Percentiles rank a stretch among this genome's conserved stretches.
phyloP scores from a whole-genome alignment of 2,329 filamentous ascomycete genomes.

The Talaromyces sp. region DNA sequence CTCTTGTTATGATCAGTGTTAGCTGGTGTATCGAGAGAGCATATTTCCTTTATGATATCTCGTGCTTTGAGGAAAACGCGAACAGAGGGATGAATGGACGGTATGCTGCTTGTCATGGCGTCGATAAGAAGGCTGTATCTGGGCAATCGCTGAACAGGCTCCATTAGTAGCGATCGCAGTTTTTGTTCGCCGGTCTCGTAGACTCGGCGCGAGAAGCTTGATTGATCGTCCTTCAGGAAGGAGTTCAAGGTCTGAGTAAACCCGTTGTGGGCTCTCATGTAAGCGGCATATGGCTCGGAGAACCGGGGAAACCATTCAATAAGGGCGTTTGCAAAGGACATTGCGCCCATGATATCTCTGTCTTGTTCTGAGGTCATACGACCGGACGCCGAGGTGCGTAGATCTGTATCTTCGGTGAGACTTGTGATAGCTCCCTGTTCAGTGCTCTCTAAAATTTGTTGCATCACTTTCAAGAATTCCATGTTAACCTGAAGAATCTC shows the following conservation, averaged over 20 bases:
- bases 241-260: constrained; percentile 78
- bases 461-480: constrained; percentile 73
- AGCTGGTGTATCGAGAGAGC: constrained; percentile 76
- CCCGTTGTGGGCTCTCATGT: constrained; percentile 84
- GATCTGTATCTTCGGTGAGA: constrained; percentile 60
- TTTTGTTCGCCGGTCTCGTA: constrained; percentile 85
- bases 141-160: constrained; percentile 90
- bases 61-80: constrained; percentile 80
- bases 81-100: constrained; percentile 80
- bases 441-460: constrained; percentile 74
- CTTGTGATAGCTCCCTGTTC: constrained; percentile 77
- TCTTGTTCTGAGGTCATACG: constrained; percentile 44
- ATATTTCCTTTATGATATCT: constrained; percentile 94
- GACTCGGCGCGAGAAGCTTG: constrained; percentile 77
- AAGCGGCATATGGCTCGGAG: constrained; percentile 85
- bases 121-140: constrained; percentile 96
- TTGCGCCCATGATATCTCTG: constrained; percentile 74
- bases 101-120: constrained; percentile 83
- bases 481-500: constrained; percentile 79
- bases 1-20: constrained; percentile 68
- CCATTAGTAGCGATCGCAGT: constrained; percentile 87
- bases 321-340: constrained; percentile 75
- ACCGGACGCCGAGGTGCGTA: constrained; percentile 50
- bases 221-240: constrained; percentile 73
- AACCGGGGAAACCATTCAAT: constrained; percentile 93